Percentiles rank a stretch among this genome's conserved stretches.
Conservation (phyloP, 805 yeast genomes). For the Metschnikowia kunwiensis region DNA sequence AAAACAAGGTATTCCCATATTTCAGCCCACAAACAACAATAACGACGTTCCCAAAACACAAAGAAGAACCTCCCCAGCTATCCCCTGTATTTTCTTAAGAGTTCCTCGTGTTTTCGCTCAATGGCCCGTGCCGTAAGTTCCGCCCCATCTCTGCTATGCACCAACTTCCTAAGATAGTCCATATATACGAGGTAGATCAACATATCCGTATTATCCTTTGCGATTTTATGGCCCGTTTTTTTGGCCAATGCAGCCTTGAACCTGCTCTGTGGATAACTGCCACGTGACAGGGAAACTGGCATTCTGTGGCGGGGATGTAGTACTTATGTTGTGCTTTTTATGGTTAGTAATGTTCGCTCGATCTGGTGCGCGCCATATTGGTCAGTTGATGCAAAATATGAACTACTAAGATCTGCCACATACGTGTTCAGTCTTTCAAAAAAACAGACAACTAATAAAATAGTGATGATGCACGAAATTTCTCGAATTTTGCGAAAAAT, state of each 20-base stretch:
- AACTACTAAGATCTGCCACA: too few species aligned
- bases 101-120: slow-evolving; percentile 30
- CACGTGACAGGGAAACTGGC: slow-evolving; percentile 1
- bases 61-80: slow-evolving; percentile 7
- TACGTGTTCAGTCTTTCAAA: too few species aligned
- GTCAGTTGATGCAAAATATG: too few species aligned
- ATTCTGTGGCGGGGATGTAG: neutral
- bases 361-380: too few species aligned
- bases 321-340: too few species aligned
- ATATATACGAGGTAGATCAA: slow-evolving; percentile 47
- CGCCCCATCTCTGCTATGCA: slow-evolving; percentile 35
- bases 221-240: slow-evolving; percentile 11
- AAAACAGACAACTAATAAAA: too few species aligned
- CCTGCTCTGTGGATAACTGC: slow-evolving; percentile 14
- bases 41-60: too few species aligned
- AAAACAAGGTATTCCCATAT: too few species aligned
- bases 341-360: too few species aligned
- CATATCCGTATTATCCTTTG: slow-evolving; percentile 40
- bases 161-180: slow-evolving; percentile 42
- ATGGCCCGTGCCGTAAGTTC: slow-evolving; percentile 38
- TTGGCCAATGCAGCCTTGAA: slow-evolving; percentile 10
- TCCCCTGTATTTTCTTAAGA: slow-evolving; percentile 39
- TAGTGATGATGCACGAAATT: too few species aligned
- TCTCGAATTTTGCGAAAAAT: too few species aligned
- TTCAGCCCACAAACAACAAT: too few species aligned